Evolutionary conservation across 257 asterid genomes (phyloP), one percentile per base, ranked within the genome.

Genomic region (Phtheirospermum japonicum): DNA sequence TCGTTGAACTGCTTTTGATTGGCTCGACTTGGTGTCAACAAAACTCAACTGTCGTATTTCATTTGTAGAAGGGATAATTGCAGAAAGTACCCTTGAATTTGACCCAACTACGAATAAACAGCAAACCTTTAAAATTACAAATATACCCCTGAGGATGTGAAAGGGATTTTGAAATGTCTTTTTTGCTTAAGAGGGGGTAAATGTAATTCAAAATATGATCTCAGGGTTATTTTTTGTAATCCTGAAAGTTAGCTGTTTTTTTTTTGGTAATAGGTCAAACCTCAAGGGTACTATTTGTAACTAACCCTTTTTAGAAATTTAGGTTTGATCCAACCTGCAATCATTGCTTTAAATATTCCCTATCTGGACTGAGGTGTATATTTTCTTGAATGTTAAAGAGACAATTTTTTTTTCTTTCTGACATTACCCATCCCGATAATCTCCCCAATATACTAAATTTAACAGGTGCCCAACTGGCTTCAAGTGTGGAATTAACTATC

Each of bases 381-480:
- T 39, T 39, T 18, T 49, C 31, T 49, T 39, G 54, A 3, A 30
- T 52, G 17, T 52, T 52, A 13, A 28, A 26, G 40, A 2, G 9
- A 30, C 9, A 7, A n/a, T 17, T 20, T 9, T 4, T 17, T 34
- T 17, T 59, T 26, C 2, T 16, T 16, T 17, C 54, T 48, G 26
- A 37, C 16, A 10, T 60, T 42, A 23, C 23, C 0, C 10, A 5
- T 40, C 18, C 39, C 17, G 49, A 60, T 7, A 23, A 23, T 23
- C 28, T 23, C 28, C 28, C 28, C 28, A 23, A 23, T 23, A 23
- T 23, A 23, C 28, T 23, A 23, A 23, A 6, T 14, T 51, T 18
- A 40, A 42, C 77, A 77, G 82, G 82, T 77, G 82, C 67, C 82
- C 82, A 0, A 77, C 82, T 49, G 82, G 82, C 52, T 77, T 77